phyloP scores from a whole-genome alignment of 306 rosid genomes.

The Vigna trinervia region DNA sequence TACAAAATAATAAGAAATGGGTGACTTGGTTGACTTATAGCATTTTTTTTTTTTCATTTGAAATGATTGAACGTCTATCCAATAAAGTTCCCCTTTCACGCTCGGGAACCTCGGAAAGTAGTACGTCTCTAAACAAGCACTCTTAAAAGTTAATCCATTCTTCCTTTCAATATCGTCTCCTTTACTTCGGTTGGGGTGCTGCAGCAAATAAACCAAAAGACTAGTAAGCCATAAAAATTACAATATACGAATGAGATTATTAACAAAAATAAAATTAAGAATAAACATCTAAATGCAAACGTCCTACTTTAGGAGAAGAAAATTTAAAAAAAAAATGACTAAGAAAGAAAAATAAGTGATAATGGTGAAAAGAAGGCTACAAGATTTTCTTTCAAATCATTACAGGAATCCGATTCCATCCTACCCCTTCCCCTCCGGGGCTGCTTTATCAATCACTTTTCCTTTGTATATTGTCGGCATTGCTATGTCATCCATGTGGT shows the following conservation, averaged over 20 bases:
- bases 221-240: not conserved
- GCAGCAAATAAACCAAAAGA: slow-evolving; percentile 18
- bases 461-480: not conserved
- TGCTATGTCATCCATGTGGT: not conserved
- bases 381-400: not conserved
- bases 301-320: not conserved
- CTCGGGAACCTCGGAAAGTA: not conserved
- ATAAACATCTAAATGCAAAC: not conserved
- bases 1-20: not conserved
- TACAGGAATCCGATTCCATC: not conserved
- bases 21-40: not conserved
- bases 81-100: not conserved
- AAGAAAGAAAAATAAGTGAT: not conserved
- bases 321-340: not conserved
- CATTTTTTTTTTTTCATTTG: not conserved
- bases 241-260: not conserved
- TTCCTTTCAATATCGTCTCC: slow-evolving; percentile 31
- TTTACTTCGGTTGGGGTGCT: slow-evolving; percentile 29
- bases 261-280: not conserved
- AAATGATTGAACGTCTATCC: not conserved
- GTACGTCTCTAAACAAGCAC: not conserved
- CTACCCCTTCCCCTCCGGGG: too few relatives aligned
- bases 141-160: slow-evolving; percentile 11
- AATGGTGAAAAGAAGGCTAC: not conserved
- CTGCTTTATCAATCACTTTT: too few relatives aligned